Conservation (phyloP, 2,329 filamentous ascomycete genomes). For the Lecanoromycetidae sp. region DNA sequence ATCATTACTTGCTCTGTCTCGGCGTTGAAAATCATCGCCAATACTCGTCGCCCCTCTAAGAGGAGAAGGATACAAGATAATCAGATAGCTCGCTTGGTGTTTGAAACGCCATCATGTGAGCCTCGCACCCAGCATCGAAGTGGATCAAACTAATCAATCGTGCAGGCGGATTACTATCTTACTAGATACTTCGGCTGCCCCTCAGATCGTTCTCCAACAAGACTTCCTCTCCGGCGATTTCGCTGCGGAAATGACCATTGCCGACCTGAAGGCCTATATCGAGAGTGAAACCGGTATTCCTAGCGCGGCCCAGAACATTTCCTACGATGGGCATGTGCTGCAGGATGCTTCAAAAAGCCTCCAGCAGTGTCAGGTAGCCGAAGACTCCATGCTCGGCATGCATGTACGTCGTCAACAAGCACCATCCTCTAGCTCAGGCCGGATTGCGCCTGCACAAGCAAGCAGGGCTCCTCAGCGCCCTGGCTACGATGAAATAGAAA, state of each 20-base stretch:
- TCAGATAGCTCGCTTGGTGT: too few species aligned
- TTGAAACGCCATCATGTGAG: slow-evolving; percentile 4
- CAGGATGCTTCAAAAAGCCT: slow-evolving; percentile 68
- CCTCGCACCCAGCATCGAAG: neutral
- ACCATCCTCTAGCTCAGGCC: slow-evolving; percentile 22
- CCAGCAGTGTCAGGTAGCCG: slow-evolving; percentile 63
- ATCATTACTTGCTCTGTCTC: too few species aligned
- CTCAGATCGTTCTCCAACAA: slow-evolving; percentile 53
- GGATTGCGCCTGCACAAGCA: slow-evolving; percentile 9
- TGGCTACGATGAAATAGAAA: slow-evolving; percentile 55
- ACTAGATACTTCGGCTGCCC: slow-evolving; percentile 49
- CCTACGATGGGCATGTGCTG: slow-evolving; percentile 77
- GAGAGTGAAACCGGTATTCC: slow-evolving; percentile 70
- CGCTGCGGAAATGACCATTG: slow-evolving; percentile 67
- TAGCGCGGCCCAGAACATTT: slow-evolving; percentile 64
- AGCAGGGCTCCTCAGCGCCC: slow-evolving; percentile 28
- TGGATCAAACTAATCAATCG: neutral
- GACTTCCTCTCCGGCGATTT: slow-evolving; percentile 75
- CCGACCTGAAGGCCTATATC: slow-evolving; percentile 76
- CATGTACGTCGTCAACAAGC: slow-evolving; percentile 50
- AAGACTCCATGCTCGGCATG: slow-evolving; percentile 87
- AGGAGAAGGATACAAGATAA: too few species aligned
- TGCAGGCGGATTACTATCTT: slow-evolving; percentile 76
- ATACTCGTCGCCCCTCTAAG: too few species aligned
- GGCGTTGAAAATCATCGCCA: too few species aligned